Evolutionary conservation across 2,329 filamentous ascomycete species (phyloP).

Genomic region (Sarocladiaceae sp.): DNA sequence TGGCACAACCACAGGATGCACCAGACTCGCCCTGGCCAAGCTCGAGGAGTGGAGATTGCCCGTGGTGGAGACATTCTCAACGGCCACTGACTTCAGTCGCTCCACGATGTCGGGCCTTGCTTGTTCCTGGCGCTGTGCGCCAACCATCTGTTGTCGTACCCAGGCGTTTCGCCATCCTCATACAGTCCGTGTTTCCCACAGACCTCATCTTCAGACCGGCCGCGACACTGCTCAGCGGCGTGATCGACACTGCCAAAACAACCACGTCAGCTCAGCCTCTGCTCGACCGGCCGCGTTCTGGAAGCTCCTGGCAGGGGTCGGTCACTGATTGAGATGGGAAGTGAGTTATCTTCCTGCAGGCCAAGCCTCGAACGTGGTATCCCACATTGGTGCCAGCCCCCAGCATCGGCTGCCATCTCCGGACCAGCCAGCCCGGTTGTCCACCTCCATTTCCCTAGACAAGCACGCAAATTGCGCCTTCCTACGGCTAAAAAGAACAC

Average conservation of each 20-base stretch:
- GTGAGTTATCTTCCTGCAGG: background rate
- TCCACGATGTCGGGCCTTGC: conserved; percentile 1
- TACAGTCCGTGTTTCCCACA: conserved; percentile 5
- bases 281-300: background rate
- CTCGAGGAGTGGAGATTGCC: conserved; percentile 6
- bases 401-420: conserved; percentile 1
- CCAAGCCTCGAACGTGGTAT: background rate
- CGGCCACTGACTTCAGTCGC: background rate
- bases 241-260: background rate
- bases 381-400: background rate
- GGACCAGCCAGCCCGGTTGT: background rate
- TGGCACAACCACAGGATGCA: background rate
- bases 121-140: background rate
- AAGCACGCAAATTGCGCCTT: background rate
- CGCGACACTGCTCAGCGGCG: background rate
- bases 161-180: background rate
- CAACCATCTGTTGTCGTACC: background rate
- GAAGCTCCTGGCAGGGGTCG: background rate
- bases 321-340: background rate
- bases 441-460: background rate
- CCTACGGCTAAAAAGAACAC: background rate
- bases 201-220: background rate
- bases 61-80: conserved; percentile 2
- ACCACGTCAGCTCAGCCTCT: too few relatives aligned
- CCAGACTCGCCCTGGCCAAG: conserved; percentile 5